Evolutionary conservation across 768 basidiomycete species (phyloP).

Genomic region (Hydnum rufescens): DNA sequence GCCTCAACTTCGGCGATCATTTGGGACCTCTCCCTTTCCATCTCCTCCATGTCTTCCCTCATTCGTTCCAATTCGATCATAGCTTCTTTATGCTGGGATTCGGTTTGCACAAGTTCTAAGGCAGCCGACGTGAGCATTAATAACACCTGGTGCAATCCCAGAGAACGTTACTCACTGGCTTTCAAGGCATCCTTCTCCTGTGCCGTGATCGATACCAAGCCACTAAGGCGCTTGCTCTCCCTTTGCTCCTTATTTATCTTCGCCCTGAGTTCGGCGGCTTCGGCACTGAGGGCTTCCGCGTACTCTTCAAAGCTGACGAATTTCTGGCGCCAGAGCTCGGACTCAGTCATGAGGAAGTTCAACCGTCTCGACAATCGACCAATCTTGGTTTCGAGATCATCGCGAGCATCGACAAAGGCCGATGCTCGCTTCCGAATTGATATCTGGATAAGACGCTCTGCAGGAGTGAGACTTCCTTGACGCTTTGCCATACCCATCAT

Average conservation of each 20-base stretch:
- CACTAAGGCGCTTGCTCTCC: slow-evolving; percentile 70
- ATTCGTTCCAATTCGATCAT: slow-evolving; percentile 64
- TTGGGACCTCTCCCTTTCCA: slow-evolving; percentile 71
- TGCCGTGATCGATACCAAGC: slow-evolving; percentile 54
- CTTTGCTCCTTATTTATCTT: slow-evolving; percentile 85
- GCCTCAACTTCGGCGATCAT: slow-evolving; percentile 90
- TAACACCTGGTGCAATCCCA: neutral
- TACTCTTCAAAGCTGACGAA: slow-evolving; percentile 90
- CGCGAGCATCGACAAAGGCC: slow-evolving; percentile 82
- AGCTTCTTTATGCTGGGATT: slow-evolving; percentile 61
- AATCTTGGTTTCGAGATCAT: slow-evolving; percentile 87
- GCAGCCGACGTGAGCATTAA: neutral
- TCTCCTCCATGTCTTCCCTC: slow-evolving; percentile 66
- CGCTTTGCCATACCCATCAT: slow-evolving; percentile 52
- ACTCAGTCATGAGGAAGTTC: slow-evolving; percentile 84
- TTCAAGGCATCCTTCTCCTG: slow-evolving; percentile 64
- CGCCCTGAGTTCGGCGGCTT: slow-evolving; percentile 63
- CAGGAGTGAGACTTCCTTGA: slow-evolving; percentile 49
- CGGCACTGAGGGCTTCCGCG: slow-evolving; percentile 72
- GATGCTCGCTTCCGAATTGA: slow-evolving; percentile 89
- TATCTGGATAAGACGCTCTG: slow-evolving; percentile 69
- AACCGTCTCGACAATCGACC: slow-evolving; percentile 66
- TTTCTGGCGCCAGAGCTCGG: slow-evolving; percentile 79
- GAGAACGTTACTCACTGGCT: slow-evolving; percentile 22
- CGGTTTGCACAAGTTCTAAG: slow-evolving; percentile 67